Base-by-base conservation (phyloP, 1,284 basidiomycete species). In the Marasmius oreades region DNA sequence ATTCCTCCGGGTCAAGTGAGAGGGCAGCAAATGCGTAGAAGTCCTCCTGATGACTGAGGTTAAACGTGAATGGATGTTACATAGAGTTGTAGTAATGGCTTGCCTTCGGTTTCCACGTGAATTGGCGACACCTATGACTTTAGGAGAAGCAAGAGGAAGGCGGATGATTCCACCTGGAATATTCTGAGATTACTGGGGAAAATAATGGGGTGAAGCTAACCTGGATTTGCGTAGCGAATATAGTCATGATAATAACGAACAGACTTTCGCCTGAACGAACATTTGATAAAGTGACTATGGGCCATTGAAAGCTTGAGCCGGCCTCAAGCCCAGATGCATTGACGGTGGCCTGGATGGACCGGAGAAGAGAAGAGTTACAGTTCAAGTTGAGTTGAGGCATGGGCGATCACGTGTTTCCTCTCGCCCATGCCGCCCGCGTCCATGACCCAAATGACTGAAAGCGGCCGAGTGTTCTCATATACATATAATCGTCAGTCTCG, bases 11-110 rank as follows among this genome's bases (percentile, higher is more conserved):
- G 57, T 89, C 79, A 20, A 95, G 68, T 18, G 86, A 83, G 26
- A 96, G 76, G 0, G 90, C 83, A 12, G 85, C 81, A 63, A 90
- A 89, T 7, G 86, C 76, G 63, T 90, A 84, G 59, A 90, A 89
- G 69, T 96, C 93, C 72, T 95, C 93, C 69, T 95, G 93, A 61
- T 93, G 79, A 60, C 82, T 85, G 56, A 71, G 23, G 47, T 33
- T 50, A 18, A 50, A 50, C 82, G 60, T 52, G 24, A 46, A 55
- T 58, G 28, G 43, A 56, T 58, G 52, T 45, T 24, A 39, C 34
- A 24, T 53, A 18, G 24, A 52, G 37, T 33, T 26, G 51, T 22
- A n/a, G 6, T 23, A 39, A 53, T 37, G 12, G 51, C 75, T 42
- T 68, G 89, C 90, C 78, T 78, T 72, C 91, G 77, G 61, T 84